Evolutionary conservation across 2,329 filamentous ascomycete genomes (phyloP).

Genomic region (Cladosporium sp.): DNA sequence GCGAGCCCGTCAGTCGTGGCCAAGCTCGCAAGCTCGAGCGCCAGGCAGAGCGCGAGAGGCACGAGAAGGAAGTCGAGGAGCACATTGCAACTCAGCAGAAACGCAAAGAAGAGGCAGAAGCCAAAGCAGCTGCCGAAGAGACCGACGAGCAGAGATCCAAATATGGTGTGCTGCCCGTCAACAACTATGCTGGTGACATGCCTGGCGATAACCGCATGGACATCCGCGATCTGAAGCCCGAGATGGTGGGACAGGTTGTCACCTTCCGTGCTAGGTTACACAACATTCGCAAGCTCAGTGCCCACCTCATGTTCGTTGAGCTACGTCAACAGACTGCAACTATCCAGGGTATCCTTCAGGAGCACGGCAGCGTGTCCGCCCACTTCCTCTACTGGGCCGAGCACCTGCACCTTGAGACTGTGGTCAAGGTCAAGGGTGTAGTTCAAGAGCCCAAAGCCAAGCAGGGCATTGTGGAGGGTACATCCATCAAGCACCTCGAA

Average conservation of each 20-base stretch:
- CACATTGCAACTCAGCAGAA: constrained; percentile 42
- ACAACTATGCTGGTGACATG: constrained; percentile 54
- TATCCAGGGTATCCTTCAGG: constrained; percentile 75
- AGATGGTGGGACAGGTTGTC: constrained; percentile 57
- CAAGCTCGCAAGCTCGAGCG: constrained; percentile 48
- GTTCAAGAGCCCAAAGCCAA: constrained; percentile 66
- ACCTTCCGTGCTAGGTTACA: constrained; percentile 70
- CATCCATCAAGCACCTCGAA: constrained; percentile 72
- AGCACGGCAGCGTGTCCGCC: constrained; percentile 59
- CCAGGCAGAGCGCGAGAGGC: constrained; percentile 42
- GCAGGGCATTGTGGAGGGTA: constrained; percentile 66
- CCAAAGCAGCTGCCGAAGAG: constrained; percentile 49
- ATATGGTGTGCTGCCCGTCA: constrained; percentile 56
- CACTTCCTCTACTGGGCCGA: constrained; percentile 86
- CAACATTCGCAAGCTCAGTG: constrained; percentile 75
- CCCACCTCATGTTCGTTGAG: constrained; percentile 78
- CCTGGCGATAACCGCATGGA: constrained; percentile 45
- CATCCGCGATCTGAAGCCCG: constrained; percentile 49
- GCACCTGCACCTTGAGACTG: constrained; percentile 71
- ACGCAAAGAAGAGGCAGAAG: constrained; percentile 46
- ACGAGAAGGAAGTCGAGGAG: constrained; percentile 41
- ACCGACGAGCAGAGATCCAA: constrained; percentile 55
- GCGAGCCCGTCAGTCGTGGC: constrained; percentile 47
- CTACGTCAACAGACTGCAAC: constrained; percentile 80
- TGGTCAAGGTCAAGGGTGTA: constrained; percentile 71